These are phyloP conservation scores for Gypsophila paniculata DNA, from an alignment of 179 eudicot species.

Conservation along the genomic window DNA sequence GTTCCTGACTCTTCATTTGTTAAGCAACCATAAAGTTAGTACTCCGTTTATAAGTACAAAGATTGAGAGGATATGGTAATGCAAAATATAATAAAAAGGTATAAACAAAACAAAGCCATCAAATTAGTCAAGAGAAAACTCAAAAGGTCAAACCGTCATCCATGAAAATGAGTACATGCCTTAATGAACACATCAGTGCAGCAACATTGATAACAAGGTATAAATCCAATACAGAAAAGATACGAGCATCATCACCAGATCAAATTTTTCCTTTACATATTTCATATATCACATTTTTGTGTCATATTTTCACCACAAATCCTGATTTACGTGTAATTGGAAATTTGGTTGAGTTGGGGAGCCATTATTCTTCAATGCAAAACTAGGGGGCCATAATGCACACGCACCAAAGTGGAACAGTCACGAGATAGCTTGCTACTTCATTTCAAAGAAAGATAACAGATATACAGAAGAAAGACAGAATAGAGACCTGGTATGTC, in stretches of 20 bases:
- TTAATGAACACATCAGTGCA: neutral
- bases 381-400: neutral
- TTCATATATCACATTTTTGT: neutral
- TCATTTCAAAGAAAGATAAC: neutral
- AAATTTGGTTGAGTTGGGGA: neutral
- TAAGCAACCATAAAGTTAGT: no score
- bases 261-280: neutral
- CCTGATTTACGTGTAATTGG: neutral
- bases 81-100: no score
- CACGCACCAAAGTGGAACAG: neutral
- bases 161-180: no score
- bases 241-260: neutral
- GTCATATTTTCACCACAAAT: neutral
- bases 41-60: no score
- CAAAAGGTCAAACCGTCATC: no score
- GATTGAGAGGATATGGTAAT: no score
- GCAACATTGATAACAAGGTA: neutral
- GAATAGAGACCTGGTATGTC: slow-evolving; percentile 21
- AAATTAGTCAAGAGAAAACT: no score
- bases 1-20: no score
- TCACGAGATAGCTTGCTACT: neutral
- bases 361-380: neutral
- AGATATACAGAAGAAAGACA: slow-evolving; percentile 1
- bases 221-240: neutral
- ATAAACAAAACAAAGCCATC: no score